These are phyloP conservation scores for Yarrowia deformans DNA, from an alignment of 805 yeast genomes.

Conservation along the genomic window DNA sequence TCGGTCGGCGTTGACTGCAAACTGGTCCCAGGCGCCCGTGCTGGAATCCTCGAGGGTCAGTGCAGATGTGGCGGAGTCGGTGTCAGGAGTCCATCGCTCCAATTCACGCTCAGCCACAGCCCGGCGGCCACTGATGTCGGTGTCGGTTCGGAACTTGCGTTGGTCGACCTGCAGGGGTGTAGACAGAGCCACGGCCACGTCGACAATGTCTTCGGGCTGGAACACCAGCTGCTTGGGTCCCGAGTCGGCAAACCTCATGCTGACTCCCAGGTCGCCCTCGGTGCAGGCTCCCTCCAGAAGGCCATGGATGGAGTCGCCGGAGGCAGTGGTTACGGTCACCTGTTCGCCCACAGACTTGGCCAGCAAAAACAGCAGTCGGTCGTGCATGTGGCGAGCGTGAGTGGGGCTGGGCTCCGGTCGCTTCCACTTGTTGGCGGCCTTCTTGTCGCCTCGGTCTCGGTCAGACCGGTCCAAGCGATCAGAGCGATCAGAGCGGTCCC, in stretches of 20 bases:
- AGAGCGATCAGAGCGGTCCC: conserved; percentile 39
- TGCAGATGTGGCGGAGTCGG: conserved; percentile 44
- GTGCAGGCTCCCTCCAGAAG: conserved; percentile 58
- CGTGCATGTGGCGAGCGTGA: conserved; percentile 55
- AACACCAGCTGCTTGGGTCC: conserved; percentile 56
- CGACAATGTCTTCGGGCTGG: conserved; percentile 52
- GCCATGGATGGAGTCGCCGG: conserved; percentile 69
- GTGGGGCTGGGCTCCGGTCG: conserved; percentile 30
- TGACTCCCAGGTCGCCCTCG: conserved; percentile 61
- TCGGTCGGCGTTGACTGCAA: conserved; percentile 84
- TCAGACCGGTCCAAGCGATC: conserved; percentile 37
- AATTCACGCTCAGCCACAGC: conserved; percentile 71
- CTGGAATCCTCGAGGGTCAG: conserved; percentile 51
- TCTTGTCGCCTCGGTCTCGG: conserved; percentile 35
- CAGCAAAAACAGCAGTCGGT: conserved; percentile 62
- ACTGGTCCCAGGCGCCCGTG: conserved; percentile 81
- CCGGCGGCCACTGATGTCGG: conserved; percentile 69
- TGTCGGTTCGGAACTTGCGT: conserved; percentile 74
- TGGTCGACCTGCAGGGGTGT: conserved; percentile 33
- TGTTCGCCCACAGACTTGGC: conserved; percentile 66
- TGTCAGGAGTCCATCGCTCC: conserved; percentile 85
- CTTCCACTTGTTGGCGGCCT: conserved; percentile 39
- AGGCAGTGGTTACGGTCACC: conserved; percentile 64
- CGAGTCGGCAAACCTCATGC: conserved; percentile 60
- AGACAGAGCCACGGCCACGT: conserved; percentile 35